phyloP scores from a whole-genome alignment of 2,329 filamentous ascomycete genomes.

The Didymella keratinophila region DNA sequence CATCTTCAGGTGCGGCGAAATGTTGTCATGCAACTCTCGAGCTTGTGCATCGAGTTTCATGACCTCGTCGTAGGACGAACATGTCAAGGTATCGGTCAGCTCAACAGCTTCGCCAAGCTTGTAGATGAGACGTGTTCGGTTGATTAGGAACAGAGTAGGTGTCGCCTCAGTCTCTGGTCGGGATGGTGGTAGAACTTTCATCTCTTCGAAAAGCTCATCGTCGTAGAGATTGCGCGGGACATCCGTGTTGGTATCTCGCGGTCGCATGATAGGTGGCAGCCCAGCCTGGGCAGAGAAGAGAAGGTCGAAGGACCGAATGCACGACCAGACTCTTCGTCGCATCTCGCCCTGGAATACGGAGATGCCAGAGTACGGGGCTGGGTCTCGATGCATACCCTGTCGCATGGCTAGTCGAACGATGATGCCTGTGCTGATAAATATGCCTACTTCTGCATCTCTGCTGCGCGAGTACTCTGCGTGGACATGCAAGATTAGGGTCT shows the following conservation, averaged over 20 bases:
- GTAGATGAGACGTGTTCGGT: slow-evolving; percentile 71
- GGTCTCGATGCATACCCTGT: slow-evolving; percentile 81
- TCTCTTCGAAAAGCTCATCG: slow-evolving; percentile 76
- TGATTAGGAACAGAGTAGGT: slow-evolving; percentile 80
- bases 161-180: slow-evolving; percentile 75
- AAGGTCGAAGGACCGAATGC: slow-evolving; percentile 76
- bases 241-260: slow-evolving; percentile 77
- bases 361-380: slow-evolving; percentile 75
- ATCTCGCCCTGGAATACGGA: slow-evolving; percentile 79
- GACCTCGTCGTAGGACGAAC: slow-evolving; percentile 67
- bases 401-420: slow-evolving; percentile 70
- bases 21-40: slow-evolving; percentile 65
- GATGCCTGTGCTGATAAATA: slow-evolving; percentile 68
- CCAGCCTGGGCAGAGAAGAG: slow-evolving; percentile 78
- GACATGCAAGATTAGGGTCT: slow-evolving; percentile 77
- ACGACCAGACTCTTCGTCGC: slow-evolving; percentile 69
- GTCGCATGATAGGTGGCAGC: slow-evolving; percentile 70
- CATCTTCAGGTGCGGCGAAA: slow-evolving; percentile 82
- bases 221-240: slow-evolving; percentile 81
- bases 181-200: slow-evolving; percentile 71
- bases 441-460: slow-evolving; percentile 74
- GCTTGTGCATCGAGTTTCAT: slow-evolving; percentile 67
- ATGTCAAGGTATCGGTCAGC: slow-evolving; percentile 67
- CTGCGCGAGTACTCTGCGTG: slow-evolving; percentile 77
- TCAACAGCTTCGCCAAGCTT: slow-evolving; percentile 78